Base-by-base conservation (phyloP, 768 basidiomycete species). In the Psilocybe cyanescens region DNA sequence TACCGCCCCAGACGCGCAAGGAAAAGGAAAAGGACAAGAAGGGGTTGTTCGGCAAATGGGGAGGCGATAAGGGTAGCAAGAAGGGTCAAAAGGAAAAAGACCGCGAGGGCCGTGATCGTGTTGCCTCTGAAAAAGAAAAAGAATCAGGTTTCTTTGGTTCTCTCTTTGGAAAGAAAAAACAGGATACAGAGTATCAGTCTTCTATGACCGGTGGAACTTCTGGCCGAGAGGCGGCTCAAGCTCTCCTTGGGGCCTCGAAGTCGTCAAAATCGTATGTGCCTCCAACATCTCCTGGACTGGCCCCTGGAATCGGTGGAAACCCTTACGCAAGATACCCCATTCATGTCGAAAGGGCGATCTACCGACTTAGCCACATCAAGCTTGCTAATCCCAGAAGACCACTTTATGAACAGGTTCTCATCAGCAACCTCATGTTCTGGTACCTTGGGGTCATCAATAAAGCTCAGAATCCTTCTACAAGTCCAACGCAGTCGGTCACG, bases 381-480 rank as follows among this genome's bases (percentile, higher is more conserved):
- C 82, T 99, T 48, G 97, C 97, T 19, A 99, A 99, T 76, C 96
- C 97, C 8, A 84, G 97, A 60, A 84, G 97, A 48, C 96, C 97
- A 29, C 81, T 99, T 16, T 99, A 97, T 70, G 97, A 99, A 79
- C 97, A 99, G 75, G 97, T 92, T 57, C 79, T 94, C 59, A 94
- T 93, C 74, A 93, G 91, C 71, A 95, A 95, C 72, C 79, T 95
- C 69, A 97, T 97, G 94, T 99, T 99, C 82, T 99, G 97, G 97
- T 99, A 99, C 73, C 83, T 99, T 39, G 94, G 96, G 11, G 89
- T 98, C 66, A 99, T 98, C 77, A 97, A 98, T 76, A 95, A 97
- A 76, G 86, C 93, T 17, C 90, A 89, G 69, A 83, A 70, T 55
- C 78, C 81, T 12, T 74, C 79, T 3, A 71, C 78, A 63, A 37